phyloP scores from a whole-genome alignment of 2,329 filamentous ascomycete genomes.

The Pezicula radicicola region DNA sequence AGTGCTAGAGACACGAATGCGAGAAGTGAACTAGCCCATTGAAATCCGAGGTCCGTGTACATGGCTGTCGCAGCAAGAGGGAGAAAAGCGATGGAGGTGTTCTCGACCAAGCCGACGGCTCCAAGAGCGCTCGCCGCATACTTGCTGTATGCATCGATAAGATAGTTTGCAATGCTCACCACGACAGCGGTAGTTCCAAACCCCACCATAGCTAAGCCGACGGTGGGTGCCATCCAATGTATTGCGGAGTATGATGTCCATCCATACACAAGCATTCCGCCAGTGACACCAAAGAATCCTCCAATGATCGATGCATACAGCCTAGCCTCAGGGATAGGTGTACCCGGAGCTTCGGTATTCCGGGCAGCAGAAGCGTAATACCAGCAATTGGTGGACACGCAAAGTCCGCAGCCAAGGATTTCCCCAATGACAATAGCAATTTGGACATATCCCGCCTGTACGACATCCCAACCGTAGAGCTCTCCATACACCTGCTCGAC shows the following conservation, averaged over 20 bases:
- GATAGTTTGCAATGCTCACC: slow-evolving; percentile 42
- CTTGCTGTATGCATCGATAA: slow-evolving; percentile 46
- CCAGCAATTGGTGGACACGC: slow-evolving; percentile 22
- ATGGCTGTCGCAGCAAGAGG: slow-evolving; percentile 43
- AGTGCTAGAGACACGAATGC: slow-evolving; percentile 40
- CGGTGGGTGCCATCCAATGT: slow-evolving; percentile 70
- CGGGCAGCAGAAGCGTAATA: slow-evolving; percentile 38
- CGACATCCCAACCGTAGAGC: slow-evolving; percentile 12
- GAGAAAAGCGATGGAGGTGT: slow-evolving; percentile 43
- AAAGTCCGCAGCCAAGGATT: slow-evolving; percentile 11
- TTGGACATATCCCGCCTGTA: slow-evolving; percentile 14
- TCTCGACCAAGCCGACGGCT: slow-evolving; percentile 45
- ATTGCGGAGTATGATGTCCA: slow-evolving; percentile 75
- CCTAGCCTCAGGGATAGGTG: slow-evolving; percentile 40
- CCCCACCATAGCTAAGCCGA: slow-evolving; percentile 60
- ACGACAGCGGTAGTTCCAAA: slow-evolving; percentile 46
- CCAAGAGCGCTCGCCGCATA: slow-evolving; percentile 47
- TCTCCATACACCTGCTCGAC: slow-evolving; percentile 16
- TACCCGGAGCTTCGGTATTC: slow-evolving; percentile 31
- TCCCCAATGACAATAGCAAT: slow-evolving; percentile 6
- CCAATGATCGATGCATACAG: slow-evolving; percentile 39
- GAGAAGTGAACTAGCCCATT: slow-evolving; percentile 45
- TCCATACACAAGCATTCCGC: slow-evolving; percentile 81
- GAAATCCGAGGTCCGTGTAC: slow-evolving; percentile 44
- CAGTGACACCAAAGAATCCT: slow-evolving; percentile 56